phyloP scores from a whole-genome alignment of 73 alveolate species.

The Halteria grandinella region DNA sequence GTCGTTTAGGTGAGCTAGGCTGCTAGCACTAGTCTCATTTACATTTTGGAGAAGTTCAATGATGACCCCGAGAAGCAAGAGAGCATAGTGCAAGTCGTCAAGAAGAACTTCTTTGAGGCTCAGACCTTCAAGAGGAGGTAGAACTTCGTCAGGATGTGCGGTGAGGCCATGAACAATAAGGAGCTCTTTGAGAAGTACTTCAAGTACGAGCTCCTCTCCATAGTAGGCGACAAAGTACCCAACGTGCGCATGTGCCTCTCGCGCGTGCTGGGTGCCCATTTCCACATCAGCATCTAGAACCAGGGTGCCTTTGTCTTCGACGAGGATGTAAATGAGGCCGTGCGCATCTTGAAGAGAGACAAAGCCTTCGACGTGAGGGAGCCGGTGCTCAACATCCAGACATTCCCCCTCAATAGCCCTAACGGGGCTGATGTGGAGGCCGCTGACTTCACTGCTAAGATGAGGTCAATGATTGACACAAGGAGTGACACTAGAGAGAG shows the following conservation, averaged over 20 bases:
- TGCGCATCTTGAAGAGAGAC: constrained; percentile 40
- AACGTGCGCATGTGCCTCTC: constrained; percentile 63
- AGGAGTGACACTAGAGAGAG: too few species aligned
- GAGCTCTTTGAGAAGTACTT: constrained; percentile 61
- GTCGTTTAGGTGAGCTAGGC: constrained; percentile 56
- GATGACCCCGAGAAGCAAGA: constrained; percentile 44
- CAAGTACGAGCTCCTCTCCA: constrained; percentile 41
- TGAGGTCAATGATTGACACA: too few species aligned
- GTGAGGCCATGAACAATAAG: constrained; percentile 57
- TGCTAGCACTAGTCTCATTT: constrained; percentile 42
- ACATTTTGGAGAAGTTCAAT: constrained; percentile 43
- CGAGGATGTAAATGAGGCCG: constrained; percentile 59
- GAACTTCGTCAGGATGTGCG: constrained; percentile 59
- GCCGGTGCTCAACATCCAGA: constrained; percentile 28
- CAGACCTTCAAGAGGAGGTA: constrained; percentile 48
- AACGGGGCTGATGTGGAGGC: too few species aligned
- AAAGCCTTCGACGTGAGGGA: constrained; percentile 15
- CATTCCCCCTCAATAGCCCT: constrained; percentile 56
- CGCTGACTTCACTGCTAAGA: too few species aligned
- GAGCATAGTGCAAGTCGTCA: constrained; percentile 39
- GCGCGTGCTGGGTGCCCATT: constrained; percentile 51
- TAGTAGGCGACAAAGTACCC: constrained; percentile 59
- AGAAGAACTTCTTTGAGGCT: constrained; percentile 55
- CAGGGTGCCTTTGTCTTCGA: constrained; percentile 56
- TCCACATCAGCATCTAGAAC: constrained; percentile 1